Evolutionary conservation across 208 protist genomes (phyloP).

Genomic region (Leishmania tarentolae): DNA sequence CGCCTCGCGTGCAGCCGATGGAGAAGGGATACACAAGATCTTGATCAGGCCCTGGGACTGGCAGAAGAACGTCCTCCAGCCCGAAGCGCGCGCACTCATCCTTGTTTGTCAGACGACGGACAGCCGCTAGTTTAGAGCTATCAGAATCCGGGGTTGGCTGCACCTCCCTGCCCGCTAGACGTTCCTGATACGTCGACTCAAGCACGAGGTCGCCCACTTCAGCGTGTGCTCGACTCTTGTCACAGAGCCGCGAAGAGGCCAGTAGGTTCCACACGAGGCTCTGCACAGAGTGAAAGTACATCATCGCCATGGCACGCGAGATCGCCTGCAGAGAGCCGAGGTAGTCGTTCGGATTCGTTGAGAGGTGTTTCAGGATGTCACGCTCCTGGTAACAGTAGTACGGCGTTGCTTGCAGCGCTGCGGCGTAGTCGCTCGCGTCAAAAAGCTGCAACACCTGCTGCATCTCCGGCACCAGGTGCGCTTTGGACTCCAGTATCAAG

Average conservation of each 20-base stretch:
- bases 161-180: slow-evolving; percentile 3
- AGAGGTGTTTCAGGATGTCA: slow-evolving; percentile 84
- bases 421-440: slow-evolving; percentile 41
- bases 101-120: slow-evolving; percentile 52
- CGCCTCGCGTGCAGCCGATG: slow-evolving; percentile 39
- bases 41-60: slow-evolving; percentile 85
- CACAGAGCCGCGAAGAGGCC: slow-evolving; percentile 81
- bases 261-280: slow-evolving; percentile 94
- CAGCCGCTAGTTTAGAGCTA: slow-evolving; percentile 42
- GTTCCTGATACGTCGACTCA: slow-evolving; percentile 37
- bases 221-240: slow-evolving; percentile 31
- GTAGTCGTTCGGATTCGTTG: slow-evolving; percentile 66
- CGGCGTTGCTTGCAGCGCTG: slow-evolving; percentile 55
- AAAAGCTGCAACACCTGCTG: slow-evolving; percentile 34
- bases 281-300: slow-evolving; percentile 96
- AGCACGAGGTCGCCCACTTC: slow-evolving; percentile 89
- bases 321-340: slow-evolving; percentile 69
- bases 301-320: slow-evolving; percentile 82
- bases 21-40: slow-evolving; percentile 75
- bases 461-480: slow-evolving; percentile 61
- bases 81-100: slow-evolving; percentile 71
- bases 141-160: not conserved
- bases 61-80: slow-evolving; percentile 88
- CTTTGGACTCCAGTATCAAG: slow-evolving; percentile 74
- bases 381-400: slow-evolving; percentile 83